These are phyloP conservation scores for Hura crepitans DNA, from an alignment of 441 rosid species.

Conservation along the genomic window DNA sequence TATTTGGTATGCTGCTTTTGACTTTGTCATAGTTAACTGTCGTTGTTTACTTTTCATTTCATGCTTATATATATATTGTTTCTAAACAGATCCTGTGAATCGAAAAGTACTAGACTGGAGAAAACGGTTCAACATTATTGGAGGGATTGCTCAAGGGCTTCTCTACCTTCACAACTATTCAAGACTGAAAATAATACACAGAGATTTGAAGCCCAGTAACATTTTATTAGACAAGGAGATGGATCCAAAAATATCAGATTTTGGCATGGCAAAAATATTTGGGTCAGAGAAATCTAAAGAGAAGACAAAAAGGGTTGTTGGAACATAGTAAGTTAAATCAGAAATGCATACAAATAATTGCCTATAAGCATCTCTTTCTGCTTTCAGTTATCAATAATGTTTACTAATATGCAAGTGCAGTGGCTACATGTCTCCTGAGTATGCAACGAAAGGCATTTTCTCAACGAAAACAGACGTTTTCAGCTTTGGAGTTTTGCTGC, in stretches of 20 bases:
- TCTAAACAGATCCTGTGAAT: neutral
- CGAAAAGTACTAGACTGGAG: slow-evolving; percentile 28
- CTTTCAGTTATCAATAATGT: no score
- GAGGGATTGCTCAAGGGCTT: slow-evolving; percentile 34
- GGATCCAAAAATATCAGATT: slow-evolving; percentile 43
- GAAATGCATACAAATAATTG: no score
- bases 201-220: slow-evolving; percentile 39
- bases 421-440: slow-evolving; percentile 12
- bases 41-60: neutral
- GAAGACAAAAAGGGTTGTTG: slow-evolving; percentile 37
- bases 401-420: neutral
- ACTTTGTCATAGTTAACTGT: no score
- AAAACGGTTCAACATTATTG: slow-evolving; percentile 26
- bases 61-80: no score
- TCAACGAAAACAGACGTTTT: slow-evolving; percentile 10
- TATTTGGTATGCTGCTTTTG: slow-evolving; percentile 24
- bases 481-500: slow-evolving; percentile 8
- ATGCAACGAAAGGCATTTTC: slow-evolving; percentile 3
- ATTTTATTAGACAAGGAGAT: slow-evolving; percentile 31
- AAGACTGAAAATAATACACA: slow-evolving; percentile 18
- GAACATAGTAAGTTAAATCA: slow-evolving; percentile 52
- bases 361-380: no score
- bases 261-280: slow-evolving; percentile 42
- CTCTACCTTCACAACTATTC: slow-evolving; percentile 41
- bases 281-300: slow-evolving; percentile 15